Percentiles rank a stretch among this genome's conserved stretches.
These are phyloP conservation scores for Xerocomus spinulosus DNA, from an alignment of 768 basidiomycete genomes.

Conservation along the genomic window DNA sequence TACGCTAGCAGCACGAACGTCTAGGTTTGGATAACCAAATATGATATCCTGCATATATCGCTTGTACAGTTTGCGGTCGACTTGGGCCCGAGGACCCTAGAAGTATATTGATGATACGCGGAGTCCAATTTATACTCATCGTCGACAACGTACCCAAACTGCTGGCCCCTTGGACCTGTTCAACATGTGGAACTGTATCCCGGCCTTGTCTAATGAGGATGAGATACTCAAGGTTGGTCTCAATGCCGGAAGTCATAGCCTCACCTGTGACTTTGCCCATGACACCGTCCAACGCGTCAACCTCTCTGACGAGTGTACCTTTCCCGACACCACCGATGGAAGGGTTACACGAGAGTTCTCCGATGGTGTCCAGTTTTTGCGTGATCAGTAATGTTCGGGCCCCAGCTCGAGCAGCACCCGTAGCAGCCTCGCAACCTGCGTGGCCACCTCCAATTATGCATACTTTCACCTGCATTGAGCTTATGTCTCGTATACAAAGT, in stretches of 20 bases:
- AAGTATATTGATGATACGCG: neutral
- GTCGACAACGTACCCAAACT: constrained; percentile 70
- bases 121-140: too few species aligned
- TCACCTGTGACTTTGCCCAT: constrained; percentile 80
- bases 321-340: constrained; percentile 91
- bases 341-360: constrained; percentile 86
- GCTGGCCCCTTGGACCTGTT: constrained; percentile 85
- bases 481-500: constrained; percentile 22
- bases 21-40: constrained; percentile 61
- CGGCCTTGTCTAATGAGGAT: constrained; percentile 65
- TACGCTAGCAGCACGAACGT: constrained; percentile 68
- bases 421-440: constrained; percentile 89
- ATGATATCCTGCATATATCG: constrained; percentile 71
- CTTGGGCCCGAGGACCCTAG: constrained; percentile 85
- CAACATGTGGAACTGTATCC: constrained; percentile 83
- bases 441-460: constrained; percentile 91
- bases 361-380: constrained; percentile 75
- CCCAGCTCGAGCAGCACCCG: constrained; percentile 79
- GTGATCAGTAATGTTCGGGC: constrained; percentile 79
- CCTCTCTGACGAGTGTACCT: constrained; percentile 85
- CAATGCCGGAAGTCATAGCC: constrained; percentile 19
- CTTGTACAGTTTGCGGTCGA: constrained; percentile 83
- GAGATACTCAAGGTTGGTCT: neutral
- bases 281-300: constrained; percentile 85
- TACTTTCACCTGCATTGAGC: constrained; percentile 45